Percentiles rank a stretch among this genome's conserved stretches.
phyloP scores from a whole-genome alignment of 305 asterid species.

The Solanum hybrid region DNA sequence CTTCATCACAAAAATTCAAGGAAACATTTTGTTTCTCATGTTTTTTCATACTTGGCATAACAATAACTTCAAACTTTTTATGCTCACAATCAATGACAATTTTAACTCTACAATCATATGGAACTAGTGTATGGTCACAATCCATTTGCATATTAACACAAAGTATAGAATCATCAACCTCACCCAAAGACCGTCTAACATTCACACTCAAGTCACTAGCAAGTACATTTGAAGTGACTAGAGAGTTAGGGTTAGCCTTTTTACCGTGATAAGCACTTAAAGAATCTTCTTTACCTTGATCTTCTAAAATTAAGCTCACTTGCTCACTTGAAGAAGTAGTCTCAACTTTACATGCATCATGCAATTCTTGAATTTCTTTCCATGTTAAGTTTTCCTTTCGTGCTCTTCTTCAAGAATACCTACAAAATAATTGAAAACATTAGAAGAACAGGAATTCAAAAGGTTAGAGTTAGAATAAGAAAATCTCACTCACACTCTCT shows the following conservation, averaged over 20 bases:
- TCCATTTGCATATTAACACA: not conserved
- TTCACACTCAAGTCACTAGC: not conserved
- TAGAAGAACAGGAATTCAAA: not conserved
- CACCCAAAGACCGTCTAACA: not conserved
- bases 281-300: not conserved
- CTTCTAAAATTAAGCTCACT: not conserved
- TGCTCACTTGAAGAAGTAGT: not conserved
- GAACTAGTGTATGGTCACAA: not conserved
- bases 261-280: not conserved
- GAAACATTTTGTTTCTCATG: not conserved
- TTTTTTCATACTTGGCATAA: not conserved
- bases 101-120: not conserved
- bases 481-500: not conserved
- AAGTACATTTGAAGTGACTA: not conserved
- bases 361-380: not conserved
- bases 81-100: not conserved
- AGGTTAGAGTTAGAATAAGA: not conserved
- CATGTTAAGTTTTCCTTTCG: not conserved
- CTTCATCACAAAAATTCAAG: not conserved
- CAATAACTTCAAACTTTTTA: no score
- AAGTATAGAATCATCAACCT: not conserved
- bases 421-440: not conserved
- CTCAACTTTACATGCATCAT: not conserved
- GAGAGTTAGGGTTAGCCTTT: not conserved
- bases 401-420: not conserved